Conservation (phyloP, 805 yeast genomes). For the Nakazawaea populi region DNA sequence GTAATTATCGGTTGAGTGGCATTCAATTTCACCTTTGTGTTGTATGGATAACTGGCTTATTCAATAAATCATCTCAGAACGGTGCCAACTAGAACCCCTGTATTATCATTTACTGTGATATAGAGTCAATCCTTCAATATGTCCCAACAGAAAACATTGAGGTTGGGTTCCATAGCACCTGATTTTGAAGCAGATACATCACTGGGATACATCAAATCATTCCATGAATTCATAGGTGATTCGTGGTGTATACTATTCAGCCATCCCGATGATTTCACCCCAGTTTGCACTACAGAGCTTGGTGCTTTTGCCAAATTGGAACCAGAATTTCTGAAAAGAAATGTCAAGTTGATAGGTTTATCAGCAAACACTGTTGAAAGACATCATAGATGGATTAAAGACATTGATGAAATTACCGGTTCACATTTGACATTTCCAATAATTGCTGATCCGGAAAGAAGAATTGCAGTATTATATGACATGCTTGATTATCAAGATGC, state of each 20-base stretch:
- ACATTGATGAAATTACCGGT: constrained; percentile 64
- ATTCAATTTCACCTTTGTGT: no score
- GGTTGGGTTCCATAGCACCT: constrained; percentile 63
- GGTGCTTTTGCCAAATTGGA: constrained; percentile 71
- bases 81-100: no score
- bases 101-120: no score
- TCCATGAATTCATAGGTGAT: constrained; percentile 57
- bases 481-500: constrained; percentile 72
- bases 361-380: constrained; percentile 59
- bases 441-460: constrained; percentile 58
- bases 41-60: no score
- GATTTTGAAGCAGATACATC: constrained; percentile 62
- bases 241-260: constrained; percentile 66
- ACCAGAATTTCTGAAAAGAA: constrained; percentile 61
- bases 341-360: constrained; percentile 61
- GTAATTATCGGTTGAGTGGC: background rate
- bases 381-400: constrained; percentile 65
- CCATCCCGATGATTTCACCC: constrained; percentile 76
- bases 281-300: constrained; percentile 74
- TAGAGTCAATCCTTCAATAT: background rate
- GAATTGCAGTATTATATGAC: constrained; percentile 56
- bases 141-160: constrained; percentile 20
- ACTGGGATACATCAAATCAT: constrained; percentile 43
- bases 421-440: constrained; percentile 56
- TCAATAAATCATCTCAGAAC: no score